Percentiles rank a stretch among this genome's conserved stretches.
These are phyloP conservation scores for Mycena vulgaris DNA, from an alignment of 768 basidiomycete genomes.

Conservation along the genomic window DNA sequence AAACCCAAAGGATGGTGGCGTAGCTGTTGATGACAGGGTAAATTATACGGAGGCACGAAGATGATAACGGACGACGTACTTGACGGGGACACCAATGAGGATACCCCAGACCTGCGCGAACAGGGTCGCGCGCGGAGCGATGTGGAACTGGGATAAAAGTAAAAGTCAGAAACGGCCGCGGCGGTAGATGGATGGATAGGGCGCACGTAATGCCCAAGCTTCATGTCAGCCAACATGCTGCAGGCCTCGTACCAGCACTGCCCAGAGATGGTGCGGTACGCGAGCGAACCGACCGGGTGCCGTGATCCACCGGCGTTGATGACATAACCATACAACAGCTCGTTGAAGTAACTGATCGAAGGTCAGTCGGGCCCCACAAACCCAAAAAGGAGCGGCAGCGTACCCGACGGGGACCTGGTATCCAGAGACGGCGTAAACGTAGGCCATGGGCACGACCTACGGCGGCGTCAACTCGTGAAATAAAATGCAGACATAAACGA, in stretches of 20 bases:
- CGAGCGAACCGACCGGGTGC: constrained; percentile 42
- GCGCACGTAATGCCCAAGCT: constrained; percentile 45
- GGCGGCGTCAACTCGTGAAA: background rate
- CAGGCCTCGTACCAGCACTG: constrained; percentile 48
- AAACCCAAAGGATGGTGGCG: constrained; percentile 37
- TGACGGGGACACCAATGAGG: constrained; percentile 43
- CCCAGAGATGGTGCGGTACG: constrained; percentile 45
- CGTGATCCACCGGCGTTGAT: constrained; percentile 44
- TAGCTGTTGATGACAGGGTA: constrained; percentile 33
- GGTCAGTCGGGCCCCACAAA: background rate
- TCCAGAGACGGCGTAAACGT: constrained; percentile 43
- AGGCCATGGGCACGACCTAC: constrained; percentile 36
- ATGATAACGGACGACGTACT: constrained; percentile 34
- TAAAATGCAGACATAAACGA: background rate
- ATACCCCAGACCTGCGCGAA: constrained; percentile 46
- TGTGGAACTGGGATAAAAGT: constrained; percentile 37
- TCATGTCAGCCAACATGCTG: constrained; percentile 46
- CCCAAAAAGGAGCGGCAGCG: background rate
- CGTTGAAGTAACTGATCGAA: constrained; percentile 43
- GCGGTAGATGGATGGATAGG: too few relatives aligned
- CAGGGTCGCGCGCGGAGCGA: constrained; percentile 42
- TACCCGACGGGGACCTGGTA: constrained; percentile 39
- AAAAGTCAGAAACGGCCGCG: background rate
- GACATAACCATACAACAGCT: constrained; percentile 44
- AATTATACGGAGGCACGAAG: background rate